These are phyloP conservation scores for Panicum virgatum DNA, from an alignment of 202 grass and related monocot species.

Conservation along the genomic window DNA sequence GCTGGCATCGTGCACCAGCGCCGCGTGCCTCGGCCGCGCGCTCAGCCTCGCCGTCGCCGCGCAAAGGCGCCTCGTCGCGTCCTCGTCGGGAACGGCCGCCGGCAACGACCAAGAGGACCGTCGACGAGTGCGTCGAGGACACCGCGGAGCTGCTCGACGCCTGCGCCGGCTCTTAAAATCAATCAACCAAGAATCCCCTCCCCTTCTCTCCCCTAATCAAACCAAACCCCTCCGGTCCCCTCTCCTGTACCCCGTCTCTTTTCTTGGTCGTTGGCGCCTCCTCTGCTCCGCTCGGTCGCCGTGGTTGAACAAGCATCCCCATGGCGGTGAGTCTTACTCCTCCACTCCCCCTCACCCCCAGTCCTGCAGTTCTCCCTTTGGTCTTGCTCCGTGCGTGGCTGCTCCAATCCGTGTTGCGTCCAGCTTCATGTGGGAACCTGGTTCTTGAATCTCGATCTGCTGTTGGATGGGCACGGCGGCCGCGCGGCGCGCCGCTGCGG, in stretches of 20 bases:
- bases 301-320: not conserved
- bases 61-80: conserved; percentile 43
- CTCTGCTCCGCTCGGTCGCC: too few relatives aligned
- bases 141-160: conserved; percentile 77
- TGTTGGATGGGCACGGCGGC: not conserved
- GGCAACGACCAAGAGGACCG: conserved; percentile 38
- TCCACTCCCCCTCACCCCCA: not conserved
- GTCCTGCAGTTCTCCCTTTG: not conserved
- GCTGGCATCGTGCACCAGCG: conserved; percentile 40
- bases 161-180: conserved; percentile 34
- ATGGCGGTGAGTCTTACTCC: not conserved
- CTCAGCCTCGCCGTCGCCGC: conserved; percentile 50
- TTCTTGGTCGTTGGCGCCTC: too few relatives aligned
- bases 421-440: not conserved
- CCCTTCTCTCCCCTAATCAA: not conserved
- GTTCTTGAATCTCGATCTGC: conserved; percentile 10
- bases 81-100: not conserved
- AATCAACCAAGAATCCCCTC: not conserved
- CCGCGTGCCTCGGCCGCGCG: conserved; percentile 60
- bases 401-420: not conserved
- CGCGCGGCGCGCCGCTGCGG: conserved; percentile 20
- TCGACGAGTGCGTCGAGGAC: conserved; percentile 64
- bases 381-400: not conserved
- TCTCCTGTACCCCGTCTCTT: too few relatives aligned
- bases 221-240: not conserved